Evolutionary conservation across 2,329 filamentous ascomycete species (phyloP), one percentile per base, ranked within the genome.

Genomic region (Fusarium luffae): DNA sequence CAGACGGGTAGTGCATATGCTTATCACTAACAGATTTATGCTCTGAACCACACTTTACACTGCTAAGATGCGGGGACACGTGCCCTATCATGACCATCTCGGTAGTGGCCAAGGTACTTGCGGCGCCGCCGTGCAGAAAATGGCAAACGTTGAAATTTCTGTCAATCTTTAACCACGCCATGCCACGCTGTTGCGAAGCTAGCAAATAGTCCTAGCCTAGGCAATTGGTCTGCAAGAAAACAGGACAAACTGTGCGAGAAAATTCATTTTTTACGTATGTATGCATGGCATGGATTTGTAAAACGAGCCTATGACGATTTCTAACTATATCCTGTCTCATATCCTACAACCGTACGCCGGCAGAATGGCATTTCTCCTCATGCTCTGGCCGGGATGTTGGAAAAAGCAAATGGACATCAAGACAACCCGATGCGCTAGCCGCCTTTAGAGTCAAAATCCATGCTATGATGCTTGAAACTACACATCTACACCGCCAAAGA

Each of bases 401-500:
- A 61, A 68, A 70, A 72, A 65, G 58, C 66, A 72, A 73, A 37
- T n/a, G 34, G 34, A n/a, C 49, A 52, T 63, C 52, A 56, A 68
- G 55, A 51, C 44, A 41, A 46, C 44, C 40, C 37, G 27, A 46
- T 52, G 23, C 25, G 40, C 58, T 58, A 56, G 58, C 40, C 56
- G 21, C 48, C 51, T 49, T 51, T 43, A 63, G 34, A 52, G 27
- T 30, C 40, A 62, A 47, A 46, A 42, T 37, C 34, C 34, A 37
- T 62, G 46, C 46, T 42, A 54, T 60, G 47, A 49, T 64, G 54
- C 54, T 70, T 64, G 54, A 48, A 48, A 51, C 32, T 51, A 14
- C 14, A n/a, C 68, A 57, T 68, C 67, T 65, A 70, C 67, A 70
- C 68, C 68, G 68, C 68, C 68, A 70, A 65, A 70, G 67, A 68